Percentiles rank a stretch among this genome's conserved stretches.
Evolutionary conservation across 495 filamentous ascomycete species (phyloP).

Genomic region (Amniculicola lignicola): DNA sequence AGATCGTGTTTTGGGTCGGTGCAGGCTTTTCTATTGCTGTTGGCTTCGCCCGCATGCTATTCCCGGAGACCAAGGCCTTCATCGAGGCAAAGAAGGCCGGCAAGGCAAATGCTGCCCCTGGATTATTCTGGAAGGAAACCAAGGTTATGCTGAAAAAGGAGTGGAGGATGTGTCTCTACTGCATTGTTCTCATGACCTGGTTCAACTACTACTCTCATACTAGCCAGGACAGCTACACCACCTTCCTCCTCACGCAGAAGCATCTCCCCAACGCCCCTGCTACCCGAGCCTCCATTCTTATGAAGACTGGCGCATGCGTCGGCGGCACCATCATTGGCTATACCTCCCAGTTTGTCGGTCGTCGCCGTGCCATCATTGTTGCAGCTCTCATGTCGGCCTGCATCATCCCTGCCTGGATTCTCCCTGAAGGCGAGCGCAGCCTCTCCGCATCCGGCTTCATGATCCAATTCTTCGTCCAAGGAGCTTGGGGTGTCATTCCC

Average conservation of each 20-base stretch:
- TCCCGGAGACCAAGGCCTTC: conserved; percentile 72
- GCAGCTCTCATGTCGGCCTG: conserved; percentile 54
- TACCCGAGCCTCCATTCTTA: conserved; percentile 67
- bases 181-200: conserved; percentile 68
- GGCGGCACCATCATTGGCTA: conserved; percentile 72
- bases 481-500: conserved; percentile 74
- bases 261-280: conserved; percentile 57
- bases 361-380: conserved; percentile 62
- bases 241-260: conserved; percentile 68
- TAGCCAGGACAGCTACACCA: conserved; percentile 73
- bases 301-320: conserved; percentile 70
- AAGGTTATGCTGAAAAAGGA: conserved; percentile 61
- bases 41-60: conserved; percentile 60
- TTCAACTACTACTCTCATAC: conserved; percentile 63
- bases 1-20: conserved; percentile 62
- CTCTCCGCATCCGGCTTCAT: conserved; percentile 69
- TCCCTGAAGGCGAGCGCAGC: conserved; percentile 54
- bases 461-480: conserved; percentile 76
- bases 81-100: conserved; percentile 58
- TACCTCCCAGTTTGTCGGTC: conserved; percentile 66
- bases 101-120: conserved; percentile 47
- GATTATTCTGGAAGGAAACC: conserved; percentile 60
- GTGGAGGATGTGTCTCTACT: conserved; percentile 70
- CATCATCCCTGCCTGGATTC: conserved; percentile 70
- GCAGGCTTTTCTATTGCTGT: conserved; percentile 62